phyloP scores from a whole-genome alignment of 2,329 filamentous ascomycete species.

The Aspergillus ruber region DNA sequence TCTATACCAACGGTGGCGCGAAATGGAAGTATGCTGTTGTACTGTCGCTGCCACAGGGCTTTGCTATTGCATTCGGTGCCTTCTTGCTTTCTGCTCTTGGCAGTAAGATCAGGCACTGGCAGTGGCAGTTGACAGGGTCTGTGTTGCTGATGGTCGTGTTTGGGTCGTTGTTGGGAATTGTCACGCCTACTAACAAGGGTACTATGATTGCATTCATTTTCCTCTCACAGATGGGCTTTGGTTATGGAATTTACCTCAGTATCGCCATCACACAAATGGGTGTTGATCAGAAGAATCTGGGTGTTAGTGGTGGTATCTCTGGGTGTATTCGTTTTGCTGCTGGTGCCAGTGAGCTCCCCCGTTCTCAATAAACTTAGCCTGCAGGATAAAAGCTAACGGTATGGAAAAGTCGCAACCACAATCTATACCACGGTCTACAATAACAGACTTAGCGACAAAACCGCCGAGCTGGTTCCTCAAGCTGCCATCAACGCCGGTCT shows the following conservation, averaged over 20 bases:
- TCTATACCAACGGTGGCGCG: constrained; percentile 34
- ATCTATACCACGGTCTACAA: constrained; percentile 40
- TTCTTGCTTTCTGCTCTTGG: constrained; percentile 38
- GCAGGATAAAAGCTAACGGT: no score
- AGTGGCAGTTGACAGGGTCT: constrained; percentile 42
- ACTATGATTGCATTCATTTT: constrained; percentile 45
- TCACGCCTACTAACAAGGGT: constrained; percentile 39
- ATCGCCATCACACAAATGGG: constrained; percentile 47
- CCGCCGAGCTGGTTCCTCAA: constrained; percentile 25
- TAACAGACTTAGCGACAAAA: constrained; percentile 29
- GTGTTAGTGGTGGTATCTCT: constrained; percentile 39
- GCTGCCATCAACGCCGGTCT: constrained; percentile 34
- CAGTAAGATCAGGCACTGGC: constrained; percentile 39
- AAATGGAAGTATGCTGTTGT: constrained; percentile 30
- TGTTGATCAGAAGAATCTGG: constrained; percentile 45
- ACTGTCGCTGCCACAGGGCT: constrained; percentile 40
- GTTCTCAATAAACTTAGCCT: not conserved
- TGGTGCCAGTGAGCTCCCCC: constrained; percentile 14
- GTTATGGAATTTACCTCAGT: constrained; percentile 43
- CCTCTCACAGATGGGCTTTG: constrained; percentile 40
- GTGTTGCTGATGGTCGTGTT: constrained; percentile 45
- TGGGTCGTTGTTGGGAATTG: constrained; percentile 40
- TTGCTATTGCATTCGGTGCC: constrained; percentile 42
- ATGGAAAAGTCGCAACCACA: constrained; percentile 28
- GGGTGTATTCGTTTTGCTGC: constrained; percentile 39